phyloP scores from a whole-genome alignment of 1,284 basidiomycete species.

The Puccinia triticina region DNA sequence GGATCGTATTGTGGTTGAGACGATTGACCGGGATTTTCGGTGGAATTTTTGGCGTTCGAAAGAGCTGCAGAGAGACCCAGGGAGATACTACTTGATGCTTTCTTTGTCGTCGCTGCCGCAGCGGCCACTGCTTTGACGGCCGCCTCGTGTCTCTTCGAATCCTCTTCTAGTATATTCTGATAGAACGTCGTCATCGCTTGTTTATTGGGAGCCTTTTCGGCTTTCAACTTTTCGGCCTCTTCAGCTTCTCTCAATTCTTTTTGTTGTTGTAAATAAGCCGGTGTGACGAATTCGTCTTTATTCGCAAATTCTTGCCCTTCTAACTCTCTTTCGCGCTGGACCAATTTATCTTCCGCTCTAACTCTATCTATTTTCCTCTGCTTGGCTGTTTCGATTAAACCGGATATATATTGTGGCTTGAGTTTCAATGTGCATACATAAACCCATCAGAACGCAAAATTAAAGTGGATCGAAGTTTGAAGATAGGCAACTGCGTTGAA shows the following conservation, averaged over 20 bases:
- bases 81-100: slow-evolving; percentile 17
- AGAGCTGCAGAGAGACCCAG: slow-evolving; percentile 38
- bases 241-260: slow-evolving; percentile 85
- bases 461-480: background rate
- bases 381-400: slow-evolving; percentile 78
- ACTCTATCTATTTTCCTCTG: slow-evolving; percentile 84
- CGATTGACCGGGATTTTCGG: background rate
- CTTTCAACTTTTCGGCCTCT: slow-evolving; percentile 77
- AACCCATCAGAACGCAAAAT: background rate
- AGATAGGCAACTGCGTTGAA: background rate
- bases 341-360: slow-evolving; percentile 97
- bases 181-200: slow-evolving; percentile 56
- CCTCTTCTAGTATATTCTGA: slow-evolving; percentile 56
- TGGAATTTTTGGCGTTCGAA: slow-evolving; percentile 1
- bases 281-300: slow-evolving; percentile 95
- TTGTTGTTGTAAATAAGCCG: slow-evolving; percentile 96
- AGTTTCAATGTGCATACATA: background rate
- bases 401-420: slow-evolving; percentile 90
- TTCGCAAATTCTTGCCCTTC: slow-evolving; percentile 93
- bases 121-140: slow-evolving; percentile 54
- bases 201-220: slow-evolving; percentile 69
- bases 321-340: slow-evolving; percentile 84
- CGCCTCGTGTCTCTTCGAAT: slow-evolving; percentile 55
- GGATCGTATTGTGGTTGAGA: slow-evolving; percentile 63
- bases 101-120: background rate